phyloP scores from a whole-genome alignment of 495 filamentous ascomycete species.

The Rhypophila decipiens region DNA sequence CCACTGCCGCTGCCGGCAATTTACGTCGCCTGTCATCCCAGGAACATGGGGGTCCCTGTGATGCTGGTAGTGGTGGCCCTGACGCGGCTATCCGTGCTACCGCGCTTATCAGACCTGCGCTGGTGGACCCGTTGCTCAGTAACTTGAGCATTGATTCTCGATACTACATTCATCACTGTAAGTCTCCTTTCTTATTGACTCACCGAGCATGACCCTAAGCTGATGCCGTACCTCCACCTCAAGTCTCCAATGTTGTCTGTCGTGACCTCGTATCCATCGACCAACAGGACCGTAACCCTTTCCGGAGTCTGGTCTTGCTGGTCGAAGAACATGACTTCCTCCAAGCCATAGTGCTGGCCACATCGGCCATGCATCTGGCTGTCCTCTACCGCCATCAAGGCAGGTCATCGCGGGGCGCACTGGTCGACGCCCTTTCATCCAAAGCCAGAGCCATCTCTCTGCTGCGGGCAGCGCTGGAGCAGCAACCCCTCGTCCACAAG shows the following conservation, averaged over 20 bases:
- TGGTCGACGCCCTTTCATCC: slow-evolving; percentile 44
- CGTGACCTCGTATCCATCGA: slow-evolving; percentile 48
- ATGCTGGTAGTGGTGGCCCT: not conserved
- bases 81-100: not conserved
- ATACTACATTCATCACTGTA: slow-evolving; percentile 49
- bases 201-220: no score
- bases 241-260: slow-evolving; percentile 48
- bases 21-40: no score
- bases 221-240: not conserved
- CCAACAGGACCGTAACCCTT: slow-evolving; percentile 40
- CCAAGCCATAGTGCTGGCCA: slow-evolving; percentile 45
- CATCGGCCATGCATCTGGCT: slow-evolving; percentile 50
- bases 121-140: slow-evolving; percentile 34
- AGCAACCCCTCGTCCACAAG: slow-evolving; percentile 23
- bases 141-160: slow-evolving; percentile 29
- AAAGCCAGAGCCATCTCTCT: slow-evolving; percentile 44
- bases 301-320: slow-evolving; percentile 44
- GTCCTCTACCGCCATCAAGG: slow-evolving; percentile 22
- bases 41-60: no score
- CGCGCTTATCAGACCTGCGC: no score
- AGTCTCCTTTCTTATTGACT: slow-evolving; percentile 5
- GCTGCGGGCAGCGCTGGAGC: slow-evolving; percentile 29
- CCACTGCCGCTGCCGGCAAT: not conserved
- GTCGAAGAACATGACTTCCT: slow-evolving; percentile 38
- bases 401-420: slow-evolving; percentile 16